Evolutionary conservation across 2,329 filamentous ascomycete species (phyloP), one percentile per base, ranked within the genome.

Genomic region (Chrysoporthe deuterocubensis): DNA sequence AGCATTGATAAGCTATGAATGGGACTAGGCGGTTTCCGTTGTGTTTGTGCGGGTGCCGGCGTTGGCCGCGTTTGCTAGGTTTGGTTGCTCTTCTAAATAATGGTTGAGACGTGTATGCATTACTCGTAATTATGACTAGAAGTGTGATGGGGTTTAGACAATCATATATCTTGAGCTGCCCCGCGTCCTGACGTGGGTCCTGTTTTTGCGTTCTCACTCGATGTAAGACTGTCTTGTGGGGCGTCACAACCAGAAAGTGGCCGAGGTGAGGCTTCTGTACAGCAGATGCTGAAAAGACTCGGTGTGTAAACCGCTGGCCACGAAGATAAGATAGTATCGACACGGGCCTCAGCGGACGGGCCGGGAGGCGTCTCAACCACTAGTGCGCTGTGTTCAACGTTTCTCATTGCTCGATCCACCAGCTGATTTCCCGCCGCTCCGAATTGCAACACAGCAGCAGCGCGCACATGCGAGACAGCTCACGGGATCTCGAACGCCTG

Each of bases 11-110:
- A 67, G 67, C 61, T 43, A 57, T 32, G 46, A 61, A 57, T 59
- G 57, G 61, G 67, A 61, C 56, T 43, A 14, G 64, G 56, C 68
- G 64, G 63, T 54, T 60, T 67, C 60, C 67, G 46, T 57, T 48
- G 46, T 50, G 32, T 52, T 56, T 43, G 42, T 50, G 48, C 68
- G 66, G 66, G 66, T 64, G 66, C 58, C 66, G 68, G 68, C 68
- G 66, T 68, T 70, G 63, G 66, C 68, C 66, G 68, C 62, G 64
- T 62, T 68, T 67, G 54, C 18, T 65, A 37, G 60, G 50, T 32
- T 42, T 65, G 50, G 11, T 42, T 63, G 44, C 4, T 50, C 26
- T 7, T 42, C n/a, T 11, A 6, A 32, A 18, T n/a, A 11, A 43
- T 62, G 52, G 32, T 14, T 59, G 40, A 7, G 16, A 8, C 56